A percentile compares a stretch with the other conserved stretches of the same genome.
Evolutionary conservation across 352 stramenopile genomes (phyloP).

Genomic region (Hyphochytrium catenoides): DNA sequence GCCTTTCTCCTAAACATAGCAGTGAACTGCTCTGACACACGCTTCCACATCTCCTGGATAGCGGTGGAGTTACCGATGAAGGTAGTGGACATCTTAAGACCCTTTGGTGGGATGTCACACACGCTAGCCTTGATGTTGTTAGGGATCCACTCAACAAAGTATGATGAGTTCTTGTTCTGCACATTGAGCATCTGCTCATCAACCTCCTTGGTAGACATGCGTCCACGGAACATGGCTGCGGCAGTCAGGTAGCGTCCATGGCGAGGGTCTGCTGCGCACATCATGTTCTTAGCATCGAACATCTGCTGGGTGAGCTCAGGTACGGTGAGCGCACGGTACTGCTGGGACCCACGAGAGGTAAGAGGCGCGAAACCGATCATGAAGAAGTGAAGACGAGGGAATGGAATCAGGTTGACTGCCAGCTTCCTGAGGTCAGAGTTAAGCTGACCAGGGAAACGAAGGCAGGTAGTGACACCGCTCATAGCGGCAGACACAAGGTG

Average conservation of each 20-base stretch:
- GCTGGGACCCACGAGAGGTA: constrained; percentile 80
- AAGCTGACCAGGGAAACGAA: constrained; percentile 94
- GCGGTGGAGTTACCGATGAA: constrained; percentile 98
- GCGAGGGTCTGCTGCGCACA: constrained; percentile 95
- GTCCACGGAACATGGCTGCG: constrained; percentile 96
- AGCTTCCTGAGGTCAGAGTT: constrained; percentile 98
- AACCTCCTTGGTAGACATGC: constrained; percentile 98
- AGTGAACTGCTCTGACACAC: constrained; percentile 98
- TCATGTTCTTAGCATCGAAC: constrained; percentile 99
- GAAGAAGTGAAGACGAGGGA: constrained; percentile 98
- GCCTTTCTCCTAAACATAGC: constrained; percentile 99
- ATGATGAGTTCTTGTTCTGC: constrained; percentile 98
- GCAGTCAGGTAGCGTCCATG: constrained; percentile 97
- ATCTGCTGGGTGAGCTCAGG: constrained; percentile 94
- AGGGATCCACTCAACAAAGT: constrained; percentile 99
- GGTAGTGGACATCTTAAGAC: constrained; percentile 92
- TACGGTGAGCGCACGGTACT: constrained; percentile 92
- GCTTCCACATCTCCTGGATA: constrained; percentile 99
- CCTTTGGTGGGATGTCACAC: constrained; percentile 94
- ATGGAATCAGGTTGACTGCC: constrained; percentile 95
- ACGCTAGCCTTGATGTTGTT: constrained; percentile 99
- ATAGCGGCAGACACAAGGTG: constrained; percentile 95
- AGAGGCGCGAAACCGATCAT: constrained; percentile 97
- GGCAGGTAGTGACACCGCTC: constrained; percentile 92
- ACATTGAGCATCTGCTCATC: constrained; percentile 98